Conservation (phyloP, 306 rosid genomes). For the Ochetophila trinervis region DNA sequence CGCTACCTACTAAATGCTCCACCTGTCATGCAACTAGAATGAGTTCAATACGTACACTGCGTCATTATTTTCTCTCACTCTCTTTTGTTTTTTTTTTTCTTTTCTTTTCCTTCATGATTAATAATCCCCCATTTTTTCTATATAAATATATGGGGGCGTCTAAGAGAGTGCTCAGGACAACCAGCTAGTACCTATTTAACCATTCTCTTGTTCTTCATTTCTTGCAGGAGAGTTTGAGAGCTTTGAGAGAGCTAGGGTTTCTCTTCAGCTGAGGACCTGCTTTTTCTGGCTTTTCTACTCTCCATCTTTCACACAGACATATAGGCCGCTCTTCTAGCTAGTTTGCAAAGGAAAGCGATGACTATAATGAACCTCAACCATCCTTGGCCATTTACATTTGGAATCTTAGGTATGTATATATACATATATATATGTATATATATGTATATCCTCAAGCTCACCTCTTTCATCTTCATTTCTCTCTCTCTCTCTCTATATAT, state of each 20-base stretch:
- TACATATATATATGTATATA: neutral
- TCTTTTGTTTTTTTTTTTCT: neutral
- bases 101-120: neutral
- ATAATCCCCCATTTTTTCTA: neutral
- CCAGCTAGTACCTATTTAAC: neutral
- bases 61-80: neutral
- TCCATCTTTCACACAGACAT: neutral
- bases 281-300: constrained; percentile 4
- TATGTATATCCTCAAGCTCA: neutral
- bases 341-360: constrained; percentile 24
- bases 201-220: constrained; percentile 22
- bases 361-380: constrained; percentile 30
- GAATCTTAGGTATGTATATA: constrained; percentile 56
- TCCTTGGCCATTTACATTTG: constrained; percentile 62
- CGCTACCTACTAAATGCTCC: constrained; percentile 54
- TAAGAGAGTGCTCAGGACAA: neutral
- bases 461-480: neutral
- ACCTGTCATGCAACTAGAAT: constrained; percentile 48
- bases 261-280: constrained; percentile 22
- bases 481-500: neutral
- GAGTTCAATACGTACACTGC: constrained; percentile 29
- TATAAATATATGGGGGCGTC: constrained; percentile 21
- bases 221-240: constrained; percentile 24
- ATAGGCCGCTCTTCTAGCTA: neutral
- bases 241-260: constrained; percentile 27